These are phyloP conservation scores for Sporothrix pseudoabietina DNA, from an alignment of 2,329 filamentous ascomycete species.

Conservation along the genomic window DNA sequence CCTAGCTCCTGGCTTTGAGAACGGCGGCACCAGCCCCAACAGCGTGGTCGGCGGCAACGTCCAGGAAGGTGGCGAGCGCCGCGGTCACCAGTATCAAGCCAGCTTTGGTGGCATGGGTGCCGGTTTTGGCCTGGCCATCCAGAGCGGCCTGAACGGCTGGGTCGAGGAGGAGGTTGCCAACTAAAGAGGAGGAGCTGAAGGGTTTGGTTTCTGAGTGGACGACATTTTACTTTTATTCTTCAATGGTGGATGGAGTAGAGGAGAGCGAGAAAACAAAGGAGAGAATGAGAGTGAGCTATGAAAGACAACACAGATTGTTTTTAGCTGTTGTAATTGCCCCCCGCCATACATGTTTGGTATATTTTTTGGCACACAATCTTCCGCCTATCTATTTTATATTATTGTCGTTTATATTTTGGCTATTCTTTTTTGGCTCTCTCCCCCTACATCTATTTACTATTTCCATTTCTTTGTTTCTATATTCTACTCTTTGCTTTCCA, in stretches of 20 bases:
- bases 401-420: slow-evolving; percentile 26
- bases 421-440: slow-evolving; percentile 34
- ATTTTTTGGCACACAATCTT: slow-evolving; percentile 24
- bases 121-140: slow-evolving; percentile 62
- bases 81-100: slow-evolving; percentile 67
- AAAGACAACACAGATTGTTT: slow-evolving; percentile 46
- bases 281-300: not conserved
- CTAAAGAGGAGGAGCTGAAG: slow-evolving; percentile 44
- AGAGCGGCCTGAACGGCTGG: slow-evolving; percentile 67
- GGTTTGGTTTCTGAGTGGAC: not conserved
- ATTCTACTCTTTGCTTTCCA: not conserved
- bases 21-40: slow-evolving; percentile 57
- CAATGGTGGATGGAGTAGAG: not conserved
- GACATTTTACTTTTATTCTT: not conserved
- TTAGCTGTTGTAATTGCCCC: slow-evolving; percentile 37
- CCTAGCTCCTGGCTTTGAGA: slow-evolving; percentile 65
- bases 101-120: slow-evolving; percentile 63
- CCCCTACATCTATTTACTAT: slow-evolving; percentile 4
- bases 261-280: slow-evolving; percentile 4
- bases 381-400: slow-evolving; percentile 11
- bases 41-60: slow-evolving; percentile 50
- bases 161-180: slow-evolving; percentile 67
- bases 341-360: slow-evolving; percentile 39
- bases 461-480: slow-evolving; percentile 20
- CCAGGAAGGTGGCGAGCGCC: slow-evolving; percentile 56